Percentiles rank a stretch among this genome's conserved stretches.
Conservation (phyloP, 192 early-diverging fungal species). For the Coemansia furcata region DNA sequence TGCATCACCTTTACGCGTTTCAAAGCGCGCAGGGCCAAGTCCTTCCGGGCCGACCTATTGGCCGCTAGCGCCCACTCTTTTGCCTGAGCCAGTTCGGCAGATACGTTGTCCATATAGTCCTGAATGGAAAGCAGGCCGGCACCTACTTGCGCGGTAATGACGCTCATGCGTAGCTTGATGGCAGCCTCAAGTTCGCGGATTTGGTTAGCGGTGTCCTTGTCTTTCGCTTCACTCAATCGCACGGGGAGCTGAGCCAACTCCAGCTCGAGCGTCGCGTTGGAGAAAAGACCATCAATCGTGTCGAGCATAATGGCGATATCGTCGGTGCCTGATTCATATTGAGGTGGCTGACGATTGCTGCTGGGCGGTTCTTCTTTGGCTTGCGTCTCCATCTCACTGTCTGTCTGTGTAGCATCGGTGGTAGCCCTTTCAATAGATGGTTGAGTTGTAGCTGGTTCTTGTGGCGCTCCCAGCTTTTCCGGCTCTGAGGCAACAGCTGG, state of each 20-base stretch:
- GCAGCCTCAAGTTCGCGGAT: slow-evolving; percentile 33
- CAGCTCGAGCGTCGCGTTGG: slow-evolving; percentile 45
- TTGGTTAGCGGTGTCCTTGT: slow-evolving; percentile 7
- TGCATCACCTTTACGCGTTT: slow-evolving; percentile 48
- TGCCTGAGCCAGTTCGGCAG: slow-evolving; percentile 17
- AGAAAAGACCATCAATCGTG: slow-evolving; percentile 24
- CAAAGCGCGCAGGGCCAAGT: slow-evolving; percentile 41
- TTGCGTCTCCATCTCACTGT: neutral
- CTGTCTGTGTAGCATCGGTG: neutral
- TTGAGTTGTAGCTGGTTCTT: neutral
- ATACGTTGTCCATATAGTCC: slow-evolving; percentile 36
- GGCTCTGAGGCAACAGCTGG: neutral
- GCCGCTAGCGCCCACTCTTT: slow-evolving; percentile 42
- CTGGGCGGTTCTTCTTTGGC: neutral
- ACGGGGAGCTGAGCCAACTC: slow-evolving; percentile 40
- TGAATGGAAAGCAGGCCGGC: slow-evolving; percentile 36
- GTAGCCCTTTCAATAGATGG: neutral
- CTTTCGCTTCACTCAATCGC: slow-evolving; percentile 6
- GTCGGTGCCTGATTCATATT: neutral
- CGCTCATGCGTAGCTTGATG: slow-evolving; percentile 47
- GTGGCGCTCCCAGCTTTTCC: neutral
- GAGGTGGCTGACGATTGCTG: neutral
- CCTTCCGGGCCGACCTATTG: slow-evolving; percentile 26
- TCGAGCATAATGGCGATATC: slow-evolving; percentile 34
- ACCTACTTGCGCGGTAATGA: slow-evolving; percentile 42